Percentiles rank a stretch among this genome's conserved stretches.
phyloP scores from a whole-genome alignment of 2,329 filamentous ascomycete species.

The Ophiocordyceps camponoti-saundersi region DNA sequence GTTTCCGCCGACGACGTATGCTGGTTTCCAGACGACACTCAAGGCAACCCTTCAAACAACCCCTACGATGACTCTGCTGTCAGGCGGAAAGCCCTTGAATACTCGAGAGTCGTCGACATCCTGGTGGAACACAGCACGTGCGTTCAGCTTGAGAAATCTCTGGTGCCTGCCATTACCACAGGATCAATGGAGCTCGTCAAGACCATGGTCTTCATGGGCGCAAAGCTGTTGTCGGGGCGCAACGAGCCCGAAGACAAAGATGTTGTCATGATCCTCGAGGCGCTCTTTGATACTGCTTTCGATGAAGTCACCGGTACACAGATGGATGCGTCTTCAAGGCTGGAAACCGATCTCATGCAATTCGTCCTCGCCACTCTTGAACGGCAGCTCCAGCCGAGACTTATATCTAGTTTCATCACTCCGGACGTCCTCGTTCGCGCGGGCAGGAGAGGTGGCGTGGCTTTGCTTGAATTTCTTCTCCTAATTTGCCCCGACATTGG shows the following conservation, averaged over 20 bases:
- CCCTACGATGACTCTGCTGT: too few species aligned
- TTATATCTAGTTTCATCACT: background rate
- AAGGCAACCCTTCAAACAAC: too few species aligned
- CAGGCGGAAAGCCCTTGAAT: background rate
- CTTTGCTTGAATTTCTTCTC: background rate
- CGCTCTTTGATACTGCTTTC: background rate
- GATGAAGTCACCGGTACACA: background rate
- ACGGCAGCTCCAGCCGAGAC: background rate
- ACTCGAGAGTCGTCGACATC: background rate
- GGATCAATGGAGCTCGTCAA: background rate
- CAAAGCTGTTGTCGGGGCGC: background rate
- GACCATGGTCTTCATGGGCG: background rate
- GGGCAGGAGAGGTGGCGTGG: background rate
- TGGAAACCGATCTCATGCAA: background rate
- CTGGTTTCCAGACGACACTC: too few species aligned
- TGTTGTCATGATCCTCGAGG: background rate
- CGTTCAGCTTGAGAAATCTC: background rate
- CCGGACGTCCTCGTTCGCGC: background rate
- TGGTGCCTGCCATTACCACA: background rate
- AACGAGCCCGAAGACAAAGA: background rate
- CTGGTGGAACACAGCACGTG: background rate
- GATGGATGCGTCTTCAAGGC: background rate
- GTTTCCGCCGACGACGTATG: too few species aligned
- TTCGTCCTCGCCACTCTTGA: background rate
- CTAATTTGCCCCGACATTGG: background rate